These are phyloP conservation scores for Melanopsichium pennsylvanicum DNA, from an alignment of 1,284 basidiomycete species.

Conservation along the genomic window DNA sequence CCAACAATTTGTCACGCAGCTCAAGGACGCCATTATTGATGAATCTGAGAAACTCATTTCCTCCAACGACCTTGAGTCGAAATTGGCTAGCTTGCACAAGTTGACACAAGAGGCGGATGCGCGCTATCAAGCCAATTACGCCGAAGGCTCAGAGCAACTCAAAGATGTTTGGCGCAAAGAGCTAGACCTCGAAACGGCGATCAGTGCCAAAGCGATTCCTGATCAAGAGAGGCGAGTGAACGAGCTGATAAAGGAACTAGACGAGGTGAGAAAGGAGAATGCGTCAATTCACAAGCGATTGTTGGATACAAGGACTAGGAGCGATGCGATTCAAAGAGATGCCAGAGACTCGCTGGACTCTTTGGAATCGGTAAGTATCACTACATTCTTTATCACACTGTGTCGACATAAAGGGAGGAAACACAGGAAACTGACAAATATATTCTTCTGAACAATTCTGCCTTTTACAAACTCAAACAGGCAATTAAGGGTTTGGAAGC, in stretches of 20 bases:
- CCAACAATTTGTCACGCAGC: slow-evolving; percentile 47
- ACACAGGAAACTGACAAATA: too few relatives aligned
- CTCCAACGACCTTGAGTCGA: slow-evolving; percentile 44
- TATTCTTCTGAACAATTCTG: too few relatives aligned
- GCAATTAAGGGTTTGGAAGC: slow-evolving; percentile 44
- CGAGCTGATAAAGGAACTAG: slow-evolving; percentile 29
- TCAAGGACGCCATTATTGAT: slow-evolving; percentile 50
- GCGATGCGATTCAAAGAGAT: slow-evolving; percentile 15
- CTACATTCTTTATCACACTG: too few relatives aligned
- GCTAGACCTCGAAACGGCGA: slow-evolving; percentile 50
- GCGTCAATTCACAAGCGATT: slow-evolving; percentile 9
- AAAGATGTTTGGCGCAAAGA: slow-evolving; percentile 58
- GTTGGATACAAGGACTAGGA: slow-evolving; percentile 1
- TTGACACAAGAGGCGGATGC: slow-evolving; percentile 53
- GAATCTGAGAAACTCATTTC: slow-evolving; percentile 49
- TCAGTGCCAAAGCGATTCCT: slow-evolving; percentile 49
- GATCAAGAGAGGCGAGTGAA: slow-evolving; percentile 43
- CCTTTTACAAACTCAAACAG: slow-evolving; percentile 5
- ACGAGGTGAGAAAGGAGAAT: slow-evolving; percentile 23
- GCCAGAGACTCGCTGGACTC: slow-evolving; percentile 27
- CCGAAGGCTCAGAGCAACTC: slow-evolving; percentile 24
- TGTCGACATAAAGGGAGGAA: too few relatives aligned
- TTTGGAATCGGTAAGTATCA: slow-evolving; percentile 43
- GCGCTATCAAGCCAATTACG: slow-evolving; percentile 32
- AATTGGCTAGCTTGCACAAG: slow-evolving; percentile 46